Evolutionary conservation across 1,139 yeast species (phyloP), one percentile per base, ranked within the genome.

Genomic region (Lodderomyces elongisporus): DNA sequence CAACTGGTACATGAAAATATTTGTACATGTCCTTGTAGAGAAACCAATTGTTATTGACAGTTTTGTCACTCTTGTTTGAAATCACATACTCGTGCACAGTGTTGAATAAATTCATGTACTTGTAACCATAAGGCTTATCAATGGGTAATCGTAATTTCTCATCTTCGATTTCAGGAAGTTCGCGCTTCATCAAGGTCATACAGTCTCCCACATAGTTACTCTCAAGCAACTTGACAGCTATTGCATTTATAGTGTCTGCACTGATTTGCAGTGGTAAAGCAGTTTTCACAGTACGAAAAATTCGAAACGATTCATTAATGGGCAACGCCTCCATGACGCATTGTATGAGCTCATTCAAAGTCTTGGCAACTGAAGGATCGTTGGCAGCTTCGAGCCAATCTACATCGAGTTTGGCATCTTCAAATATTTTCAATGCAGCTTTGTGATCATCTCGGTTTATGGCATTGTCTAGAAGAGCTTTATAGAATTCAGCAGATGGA

Each of bases 11-110:
- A 21, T 63, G 54, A 48, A 83, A 80, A 39, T 74, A 71, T 44
- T 71, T 66, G 47, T 77, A 75, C 31, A 83, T 51, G 36, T 73
- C 74, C 1, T 77, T 77, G 45, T 79, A 84, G 7, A 83, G 56
- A 3, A 66, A 70, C 87, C 88, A 80, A 27, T 79, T 78, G 4
- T 74, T 64, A 35, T 74, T 77, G 33, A 42, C 52, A 0, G 69
- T 53, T 10, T 61, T 55, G 36, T 73, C 74, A 17, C 63, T 59
- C 3, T 57, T 53, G 37, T 61, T 62, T 0, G 64, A 52, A 20
- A 70, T 50, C 2, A 76, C 68, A 48, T 70, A 78, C 4, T 62
- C 55, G 45, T 69, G 70, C 28, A 81, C 52, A 1, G 56, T 50
- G 12, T 69, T 56, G 48, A 66, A 66, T 2, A 68, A 48, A 8